Conservation (phyloP, 148 eudicot species). For the Oxyria digyna region DNA sequence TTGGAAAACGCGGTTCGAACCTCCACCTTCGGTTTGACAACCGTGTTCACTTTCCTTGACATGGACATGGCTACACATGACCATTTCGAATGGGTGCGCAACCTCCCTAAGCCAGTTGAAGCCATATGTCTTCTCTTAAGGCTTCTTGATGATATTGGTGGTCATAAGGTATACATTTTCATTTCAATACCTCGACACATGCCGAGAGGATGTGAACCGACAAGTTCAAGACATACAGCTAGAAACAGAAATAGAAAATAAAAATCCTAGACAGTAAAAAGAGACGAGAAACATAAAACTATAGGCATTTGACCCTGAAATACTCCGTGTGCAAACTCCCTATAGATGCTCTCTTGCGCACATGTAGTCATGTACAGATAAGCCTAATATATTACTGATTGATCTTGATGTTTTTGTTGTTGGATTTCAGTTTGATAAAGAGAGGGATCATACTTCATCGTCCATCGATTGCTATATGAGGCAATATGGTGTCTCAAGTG, state of each 20-base stretch:
- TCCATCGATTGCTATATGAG: conserved; percentile 18
- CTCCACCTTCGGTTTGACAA: neutral
- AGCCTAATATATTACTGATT: neutral
- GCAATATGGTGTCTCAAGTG: neutral
- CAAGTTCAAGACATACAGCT: no score
- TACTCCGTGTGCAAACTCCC: no score
- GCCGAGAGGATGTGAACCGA: no score
- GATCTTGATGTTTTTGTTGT: neutral
- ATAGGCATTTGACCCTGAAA: no score
- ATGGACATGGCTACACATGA: neutral
- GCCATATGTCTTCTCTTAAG: neutral
- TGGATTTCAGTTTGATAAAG: conserved; percentile 15
- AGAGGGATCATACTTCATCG: conserved; percentile 14
- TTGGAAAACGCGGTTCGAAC: neutral
- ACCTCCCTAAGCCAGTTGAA: neutral
- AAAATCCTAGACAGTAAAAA: no score
- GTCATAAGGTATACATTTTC: neutral
- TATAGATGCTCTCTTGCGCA: no score
- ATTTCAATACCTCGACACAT: no score
- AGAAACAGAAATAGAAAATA: no score
- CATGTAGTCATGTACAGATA: no score
- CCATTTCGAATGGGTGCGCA: neutral
- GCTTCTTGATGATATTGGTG: neutral
- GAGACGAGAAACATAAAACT: no score
- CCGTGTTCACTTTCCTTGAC: neutral